phyloP scores from a whole-genome alignment of 371 early-diverging fungal genomes.

The Circinella umbellata region DNA sequence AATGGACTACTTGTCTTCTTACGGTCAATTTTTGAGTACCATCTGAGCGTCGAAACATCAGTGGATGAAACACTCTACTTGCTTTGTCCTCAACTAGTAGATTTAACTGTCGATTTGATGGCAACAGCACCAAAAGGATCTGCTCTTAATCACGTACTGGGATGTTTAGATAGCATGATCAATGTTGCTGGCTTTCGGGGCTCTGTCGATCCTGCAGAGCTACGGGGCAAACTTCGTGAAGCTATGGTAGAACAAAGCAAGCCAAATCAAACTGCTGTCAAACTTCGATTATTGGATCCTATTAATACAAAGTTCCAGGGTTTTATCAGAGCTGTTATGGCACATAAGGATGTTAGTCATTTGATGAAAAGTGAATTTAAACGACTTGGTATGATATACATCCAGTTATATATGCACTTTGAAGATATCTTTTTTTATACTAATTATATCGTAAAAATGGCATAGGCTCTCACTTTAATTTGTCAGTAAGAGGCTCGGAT shows the following conservation, averaged over 20 bases:
- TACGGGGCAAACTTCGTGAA: constrained; percentile 28
- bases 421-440: not conserved
- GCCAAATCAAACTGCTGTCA: not conserved
- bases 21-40: constrained; percentile 37
- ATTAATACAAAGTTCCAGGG: constrained; percentile 39
- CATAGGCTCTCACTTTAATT: constrained; percentile 36
- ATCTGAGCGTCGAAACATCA: constrained; percentile 31
- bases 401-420: not conserved
- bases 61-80: constrained; percentile 21
- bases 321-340: constrained; percentile 26
- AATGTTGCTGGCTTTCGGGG: constrained; percentile 42
- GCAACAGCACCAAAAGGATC: constrained; percentile 16
- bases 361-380: constrained; percentile 37
- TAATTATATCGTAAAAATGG: not conserved
- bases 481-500: constrained; percentile 22
- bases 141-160: constrained; percentile 24
- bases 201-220: constrained; percentile 18
- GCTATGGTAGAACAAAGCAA: constrained; percentile 15
- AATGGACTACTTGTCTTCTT: constrained; percentile 37
- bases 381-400: constrained; percentile 24
- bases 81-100: constrained; percentile 29
- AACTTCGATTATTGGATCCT: constrained; percentile 20
- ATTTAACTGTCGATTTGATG: constrained; percentile 25
- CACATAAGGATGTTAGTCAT: constrained; percentile 25
- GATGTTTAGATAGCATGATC: constrained; percentile 45